Evolutionary conservation across 2,329 filamentous ascomycete species (phyloP).

Genomic region (Fusarium austroafricanum): DNA sequence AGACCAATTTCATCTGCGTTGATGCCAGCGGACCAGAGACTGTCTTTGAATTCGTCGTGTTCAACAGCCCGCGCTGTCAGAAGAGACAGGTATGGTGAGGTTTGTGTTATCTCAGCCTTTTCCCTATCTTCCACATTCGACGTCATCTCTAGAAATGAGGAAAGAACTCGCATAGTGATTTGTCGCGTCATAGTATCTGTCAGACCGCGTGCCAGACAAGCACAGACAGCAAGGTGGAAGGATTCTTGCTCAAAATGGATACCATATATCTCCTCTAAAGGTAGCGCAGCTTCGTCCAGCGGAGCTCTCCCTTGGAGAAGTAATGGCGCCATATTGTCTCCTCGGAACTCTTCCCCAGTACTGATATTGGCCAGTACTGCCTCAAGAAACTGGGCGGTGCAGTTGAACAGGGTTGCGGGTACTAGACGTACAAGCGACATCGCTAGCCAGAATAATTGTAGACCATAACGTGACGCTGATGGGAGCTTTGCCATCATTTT

Average conservation of each 20-base stretch:
- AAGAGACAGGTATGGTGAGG: conserved; percentile 70
- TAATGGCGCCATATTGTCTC: conserved; percentile 68
- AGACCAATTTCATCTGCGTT: conserved; percentile 54
- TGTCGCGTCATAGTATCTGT: conserved; percentile 71
- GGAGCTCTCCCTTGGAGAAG: conserved; percentile 70
- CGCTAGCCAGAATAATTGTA: conserved; percentile 77
- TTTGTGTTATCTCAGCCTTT: conserved; percentile 37
- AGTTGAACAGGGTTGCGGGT: conserved; percentile 72
- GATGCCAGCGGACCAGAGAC: conserved; percentile 70
- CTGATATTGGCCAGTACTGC: conserved; percentile 73
- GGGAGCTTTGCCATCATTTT: conserved; percentile 79
- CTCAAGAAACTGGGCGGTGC: conserved; percentile 72
- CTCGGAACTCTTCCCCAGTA: conserved; percentile 68
- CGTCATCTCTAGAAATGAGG: conserved; percentile 65
- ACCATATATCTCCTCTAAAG: conserved; percentile 73
- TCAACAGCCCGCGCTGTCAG: conserved; percentile 68
- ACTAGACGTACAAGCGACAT: conserved; percentile 74
- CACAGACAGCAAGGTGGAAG: conserved; percentile 75
- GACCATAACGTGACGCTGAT: conserved; percentile 73
- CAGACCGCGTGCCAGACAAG: conserved; percentile 72
- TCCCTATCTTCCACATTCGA: conserved; percentile 35
- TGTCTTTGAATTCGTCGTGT: conserved; percentile 71
- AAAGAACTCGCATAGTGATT: conserved; percentile 69
- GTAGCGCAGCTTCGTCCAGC: conserved; percentile 70
- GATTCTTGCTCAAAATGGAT: conserved; percentile 72